phyloP scores from a whole-genome alignment of 345 rosid genomes.

The Aquilaria yunnanensis region DNA sequence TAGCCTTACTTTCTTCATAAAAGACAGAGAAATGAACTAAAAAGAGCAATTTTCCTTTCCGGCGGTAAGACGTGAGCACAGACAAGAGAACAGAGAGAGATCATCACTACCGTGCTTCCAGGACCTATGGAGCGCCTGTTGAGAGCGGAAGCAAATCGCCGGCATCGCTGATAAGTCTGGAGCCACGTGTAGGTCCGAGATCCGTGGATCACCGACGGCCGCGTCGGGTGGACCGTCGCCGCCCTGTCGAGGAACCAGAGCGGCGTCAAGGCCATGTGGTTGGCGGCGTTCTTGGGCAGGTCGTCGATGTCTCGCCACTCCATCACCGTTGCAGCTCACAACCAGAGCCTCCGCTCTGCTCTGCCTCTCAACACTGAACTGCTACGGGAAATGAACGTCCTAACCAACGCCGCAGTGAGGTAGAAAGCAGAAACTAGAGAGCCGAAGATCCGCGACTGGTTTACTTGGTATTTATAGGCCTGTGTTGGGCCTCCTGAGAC shows the following conservation, averaged over 20 bases:
- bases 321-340: slow-evolving; percentile 13
- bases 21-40: too few relatives aligned
- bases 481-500: too few relatives aligned
- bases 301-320: slow-evolving; percentile 65
- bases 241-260: slow-evolving; percentile 85
- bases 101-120: slow-evolving; percentile 53
- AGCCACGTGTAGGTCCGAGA: slow-evolving; percentile 68
- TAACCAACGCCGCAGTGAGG: too few relatives aligned
- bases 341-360: slow-evolving; percentile 1
- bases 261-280: slow-evolving; percentile 83
- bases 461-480: too few relatives aligned
- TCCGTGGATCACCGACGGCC: slow-evolving; percentile 64
- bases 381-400: too few relatives aligned
- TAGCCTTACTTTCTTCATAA: too few relatives aligned
- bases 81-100: neutral
- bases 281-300: slow-evolving; percentile 73
- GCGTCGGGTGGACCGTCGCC: slow-evolving; percentile 65
- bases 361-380: neutral
- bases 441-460: too few relatives aligned
- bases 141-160: slow-evolving; percentile 86
- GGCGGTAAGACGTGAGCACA: neutral
- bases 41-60: too few relatives aligned
- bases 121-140: slow-evolving; percentile 49
- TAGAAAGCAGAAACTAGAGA: too few relatives aligned
- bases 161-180: slow-evolving; percentile 72